Base-by-base conservation (phyloP, 495 filamentous ascomycete genomes). In the Daldinia grandis region DNA sequence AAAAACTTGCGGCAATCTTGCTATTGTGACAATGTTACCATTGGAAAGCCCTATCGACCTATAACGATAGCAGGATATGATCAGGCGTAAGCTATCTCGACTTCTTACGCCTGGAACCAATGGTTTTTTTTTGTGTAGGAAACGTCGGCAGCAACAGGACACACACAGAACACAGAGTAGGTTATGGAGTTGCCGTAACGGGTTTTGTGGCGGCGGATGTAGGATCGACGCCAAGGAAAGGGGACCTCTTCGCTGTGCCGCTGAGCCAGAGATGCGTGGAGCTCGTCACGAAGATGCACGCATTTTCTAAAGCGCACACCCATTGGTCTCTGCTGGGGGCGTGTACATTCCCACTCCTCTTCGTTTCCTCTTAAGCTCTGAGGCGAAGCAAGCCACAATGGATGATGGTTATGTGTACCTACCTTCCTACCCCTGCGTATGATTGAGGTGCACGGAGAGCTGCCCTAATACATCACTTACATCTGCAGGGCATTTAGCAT, bases 1-100 rank as follows among this genome's bases (percentile, higher is more conserved):
- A 70, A 74, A 60, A 63, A 50, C 71, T 70, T 70, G 66, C 66
- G 71, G 71, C 71, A 67, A 74, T 74, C 71, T 35, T 69, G 63
- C 66, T 67, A 63, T 74, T 67, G 58, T 74, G 57, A 73, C 65
- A 68, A 73, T 68, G 70, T 73, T 73, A 73, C 70, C 70, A 61
- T 64, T 58, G 21, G 55, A 44, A 30, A 56, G 10, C n/a, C 42
- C 53, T 35, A 17, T 64, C 50, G 30, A 55, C 70, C 70, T 68
- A 68, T 68, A 73, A 68, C 61, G 56, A 44, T 24, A 56, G 30
- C 33, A 54, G 64, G 40, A 73, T 68, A 59, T 51, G 58, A 56
- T 73, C 70, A 73, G 60, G 60, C 66, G 65, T 60, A 40, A 54
- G 49, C 24, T 24, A 30, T 59, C 21, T 67, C 47, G 55, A 64